Percentiles rank a stretch among this genome's conserved stretches.
These are phyloP conservation scores for Colletotrichum lindemuthianum DNA, from an alignment of 2,329 filamentous ascomycete species.

Conservation along the genomic window DNA sequence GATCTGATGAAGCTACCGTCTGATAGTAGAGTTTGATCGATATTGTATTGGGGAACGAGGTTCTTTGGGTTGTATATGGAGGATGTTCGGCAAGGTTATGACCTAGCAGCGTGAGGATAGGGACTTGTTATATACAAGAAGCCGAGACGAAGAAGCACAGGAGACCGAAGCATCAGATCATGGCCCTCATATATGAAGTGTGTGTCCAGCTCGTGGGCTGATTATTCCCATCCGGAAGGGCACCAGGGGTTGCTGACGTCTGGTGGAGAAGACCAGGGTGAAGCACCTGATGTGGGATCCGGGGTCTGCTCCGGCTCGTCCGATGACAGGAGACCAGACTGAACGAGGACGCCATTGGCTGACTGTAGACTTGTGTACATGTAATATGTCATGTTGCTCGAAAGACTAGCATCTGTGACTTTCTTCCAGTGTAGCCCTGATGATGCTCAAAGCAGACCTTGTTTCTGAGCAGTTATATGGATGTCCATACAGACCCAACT, in stretches of 20 bases:
- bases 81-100: background rate
- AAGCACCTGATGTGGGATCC: constrained; percentile 14
- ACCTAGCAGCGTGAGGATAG: background rate
- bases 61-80: too few relatives aligned
- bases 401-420: too few relatives aligned
- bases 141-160: background rate
- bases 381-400: too few relatives aligned
- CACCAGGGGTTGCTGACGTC: background rate
- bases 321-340: constrained; percentile 4
- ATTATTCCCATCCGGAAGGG: constrained; percentile 6
- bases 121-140: background rate
- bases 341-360: constrained; percentile 4
- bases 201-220: background rate
- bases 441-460: too few relatives aligned
- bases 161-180: constrained; percentile 12
- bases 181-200: background rate
- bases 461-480: too few relatives aligned
- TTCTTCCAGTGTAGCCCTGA: too few relatives aligned
- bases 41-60: background rate
- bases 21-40: background rate
- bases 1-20: background rate
- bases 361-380: background rate
- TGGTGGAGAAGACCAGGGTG: background rate
- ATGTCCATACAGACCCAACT: too few relatives aligned
- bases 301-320: constrained; percentile 9